Conservation (phyloP, 805 yeast genomes). For the Wickerhamomyces subpelliculosus region DNA sequence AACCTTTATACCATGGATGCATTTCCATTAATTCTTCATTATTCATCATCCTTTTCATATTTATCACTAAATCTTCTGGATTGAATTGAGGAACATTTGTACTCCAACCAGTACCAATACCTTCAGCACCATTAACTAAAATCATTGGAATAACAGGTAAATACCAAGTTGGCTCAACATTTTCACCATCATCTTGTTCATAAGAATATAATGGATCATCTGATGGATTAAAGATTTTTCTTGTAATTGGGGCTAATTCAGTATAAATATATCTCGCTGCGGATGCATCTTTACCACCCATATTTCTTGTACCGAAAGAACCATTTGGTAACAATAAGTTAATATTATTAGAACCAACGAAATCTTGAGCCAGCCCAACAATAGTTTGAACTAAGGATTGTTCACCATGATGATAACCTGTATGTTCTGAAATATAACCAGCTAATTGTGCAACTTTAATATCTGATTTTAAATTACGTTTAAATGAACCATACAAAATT, state of each 20-base stretch:
- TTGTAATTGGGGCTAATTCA: constrained; percentile 68
- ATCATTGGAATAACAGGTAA: constrained; percentile 91
- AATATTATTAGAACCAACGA: constrained; percentile 86
- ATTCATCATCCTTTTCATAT: constrained; percentile 65
- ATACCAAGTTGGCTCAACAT: constrained; percentile 95
- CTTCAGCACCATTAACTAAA: constrained; percentile 94
- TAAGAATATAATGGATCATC: constrained; percentile 77
- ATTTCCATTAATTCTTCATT: constrained; percentile 65
- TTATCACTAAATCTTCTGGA: constrained; percentile 74
- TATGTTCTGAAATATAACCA: constrained; percentile 81
- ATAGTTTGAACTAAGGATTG: constrained; percentile 82
- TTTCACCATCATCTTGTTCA: constrained; percentile 85
- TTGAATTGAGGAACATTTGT: constrained; percentile 87
- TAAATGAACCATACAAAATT: constrained; percentile 81
- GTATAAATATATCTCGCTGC: constrained; percentile 96
- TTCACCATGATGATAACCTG: constrained; percentile 96
- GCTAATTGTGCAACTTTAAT: constrained; percentile 87
- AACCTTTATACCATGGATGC: constrained; percentile 93
- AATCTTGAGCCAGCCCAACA: constrained; percentile 86
- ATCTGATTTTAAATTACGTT: constrained; percentile 68
- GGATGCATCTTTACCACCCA: constrained; percentile 98
- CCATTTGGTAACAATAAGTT: constrained; percentile 86
- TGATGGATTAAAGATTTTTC: constrained; percentile 65
- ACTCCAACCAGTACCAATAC: constrained; percentile 99
- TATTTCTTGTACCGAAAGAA: constrained; percentile 90